Percentiles rank a stretch among this genome's conserved stretches.
Evolutionary conservation across 306 rosid species (phyloP).

Genomic region (Delonix regia): DNA sequence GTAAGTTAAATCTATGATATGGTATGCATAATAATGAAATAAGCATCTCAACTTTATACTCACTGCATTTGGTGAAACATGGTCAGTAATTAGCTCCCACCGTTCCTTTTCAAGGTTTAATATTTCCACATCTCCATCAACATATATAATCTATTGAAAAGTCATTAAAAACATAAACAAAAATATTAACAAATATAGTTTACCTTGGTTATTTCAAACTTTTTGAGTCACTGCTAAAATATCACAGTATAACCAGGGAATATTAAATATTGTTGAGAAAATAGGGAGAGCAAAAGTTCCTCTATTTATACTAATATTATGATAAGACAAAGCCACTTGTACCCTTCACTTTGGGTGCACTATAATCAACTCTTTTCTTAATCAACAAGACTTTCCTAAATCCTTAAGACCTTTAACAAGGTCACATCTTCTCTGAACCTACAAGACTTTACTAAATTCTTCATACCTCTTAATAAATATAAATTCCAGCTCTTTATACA

Average conservation of each 20-base stretch:
- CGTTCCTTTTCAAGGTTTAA: constrained; percentile 63
- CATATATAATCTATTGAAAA: constrained; percentile 56
- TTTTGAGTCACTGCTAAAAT: not conserved
- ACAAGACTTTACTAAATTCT: not conserved
- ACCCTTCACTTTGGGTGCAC: not conserved
- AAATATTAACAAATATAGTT: not conserved
- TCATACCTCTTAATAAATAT: not conserved
- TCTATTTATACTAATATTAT: not conserved
- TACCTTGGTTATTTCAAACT: not conserved
- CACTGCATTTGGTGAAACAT: constrained; percentile 46
- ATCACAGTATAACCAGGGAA: not conserved
- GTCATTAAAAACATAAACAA: constrained; percentile 10
- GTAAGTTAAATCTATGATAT: constrained; percentile 2
- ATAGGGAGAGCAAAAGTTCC: not conserved
- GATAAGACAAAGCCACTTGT: not conserved
- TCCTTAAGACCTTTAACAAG: not conserved
- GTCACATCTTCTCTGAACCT: not conserved
- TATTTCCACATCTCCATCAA: constrained; percentile 65
- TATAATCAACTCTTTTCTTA: not conserved
- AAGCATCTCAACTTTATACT: constrained; percentile 26
- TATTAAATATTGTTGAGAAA: not conserved
- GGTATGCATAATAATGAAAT: not conserved
- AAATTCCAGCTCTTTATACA: not conserved
- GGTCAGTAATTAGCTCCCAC: constrained; percentile 49
- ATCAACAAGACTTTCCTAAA: not conserved